A percentile compares a stretch with the other conserved stretches of the same genome.
phyloP scores from a whole-genome alignment of 805 yeast genomes.

The Jamesozyma rosinii region DNA sequence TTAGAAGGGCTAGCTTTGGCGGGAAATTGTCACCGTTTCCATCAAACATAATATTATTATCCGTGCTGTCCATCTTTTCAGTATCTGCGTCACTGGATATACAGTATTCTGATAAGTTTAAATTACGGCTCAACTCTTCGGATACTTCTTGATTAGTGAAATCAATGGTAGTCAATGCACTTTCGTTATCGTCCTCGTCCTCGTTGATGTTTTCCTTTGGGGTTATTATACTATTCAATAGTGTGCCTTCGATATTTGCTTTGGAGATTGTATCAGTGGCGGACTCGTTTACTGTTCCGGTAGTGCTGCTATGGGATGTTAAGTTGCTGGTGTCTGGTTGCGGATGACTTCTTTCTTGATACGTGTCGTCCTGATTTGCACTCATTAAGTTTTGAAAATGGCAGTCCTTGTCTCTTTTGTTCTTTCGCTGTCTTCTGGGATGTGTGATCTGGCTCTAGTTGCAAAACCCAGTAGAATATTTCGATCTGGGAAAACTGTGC shows the following conservation, averaged over 20 bases:
- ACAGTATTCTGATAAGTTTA: constrained; percentile 33
- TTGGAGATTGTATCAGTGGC: too few relatives aligned
- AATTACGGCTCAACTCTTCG: constrained; percentile 41
- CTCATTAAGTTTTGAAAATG: neutral
- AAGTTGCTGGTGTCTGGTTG: neutral
- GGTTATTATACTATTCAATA: neutral
- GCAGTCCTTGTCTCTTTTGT: neutral
- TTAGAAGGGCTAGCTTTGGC: constrained; percentile 10
- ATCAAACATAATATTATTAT: constrained; percentile 2
- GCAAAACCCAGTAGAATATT: too few relatives aligned
- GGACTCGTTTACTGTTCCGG: too few relatives aligned
- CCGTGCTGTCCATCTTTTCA: constrained; percentile 59
- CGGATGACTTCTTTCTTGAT: neutral
- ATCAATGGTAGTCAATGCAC: constrained; percentile 21
- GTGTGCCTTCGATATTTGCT: neutral
- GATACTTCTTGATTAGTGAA: constrained; percentile 9
- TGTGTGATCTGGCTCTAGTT: too few relatives aligned
- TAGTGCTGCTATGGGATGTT: neutral
- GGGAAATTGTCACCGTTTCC: constrained; percentile 14
- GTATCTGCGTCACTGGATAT: constrained; percentile 77
- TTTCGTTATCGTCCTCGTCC: constrained; percentile 14
- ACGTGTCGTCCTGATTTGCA: neutral
- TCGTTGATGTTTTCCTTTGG: neutral
- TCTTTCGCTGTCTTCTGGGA: too few relatives aligned
- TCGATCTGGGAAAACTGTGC: too few relatives aligned